These are phyloP conservation scores for Bacidia rubella DNA, from an alignment of 495 filamentous ascomycete genomes.

Conservation along the genomic window DNA sequence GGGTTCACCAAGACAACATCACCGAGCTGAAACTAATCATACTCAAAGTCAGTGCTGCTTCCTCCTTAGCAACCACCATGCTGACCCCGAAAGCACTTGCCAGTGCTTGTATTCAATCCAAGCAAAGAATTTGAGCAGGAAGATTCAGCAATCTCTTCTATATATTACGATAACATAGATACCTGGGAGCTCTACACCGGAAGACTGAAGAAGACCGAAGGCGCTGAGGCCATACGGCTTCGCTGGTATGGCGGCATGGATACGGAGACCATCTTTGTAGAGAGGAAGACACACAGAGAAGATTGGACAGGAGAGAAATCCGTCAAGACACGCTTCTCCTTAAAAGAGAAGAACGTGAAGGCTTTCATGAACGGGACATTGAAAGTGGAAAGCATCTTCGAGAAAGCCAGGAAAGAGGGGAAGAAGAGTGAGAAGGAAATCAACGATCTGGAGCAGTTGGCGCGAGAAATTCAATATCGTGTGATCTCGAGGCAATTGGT, in stretches of 20 bases:
- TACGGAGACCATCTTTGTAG: constrained; percentile 86
- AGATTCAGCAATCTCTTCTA: constrained; percentile 91
- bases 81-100: constrained; percentile 52
- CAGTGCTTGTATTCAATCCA: constrained; percentile 92
- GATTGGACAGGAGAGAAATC: constrained; percentile 99
- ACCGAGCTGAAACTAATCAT: constrained; percentile 96
- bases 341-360: constrained; percentile 97
- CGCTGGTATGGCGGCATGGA: constrained; percentile 98
- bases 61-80: background rate
- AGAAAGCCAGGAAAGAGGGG: constrained; percentile 85
- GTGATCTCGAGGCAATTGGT: constrained; percentile 69
- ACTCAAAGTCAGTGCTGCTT: constrained; percentile 46
- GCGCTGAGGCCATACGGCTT: constrained; percentile 89
- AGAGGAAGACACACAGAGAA: constrained; percentile 95
- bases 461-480: constrained; percentile 85
- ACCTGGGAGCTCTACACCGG: constrained; percentile 90
- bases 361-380: constrained; percentile 69
- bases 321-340: constrained; percentile 86
- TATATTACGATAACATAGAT: constrained; percentile 92
- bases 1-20: constrained; percentile 98
- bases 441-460: constrained; percentile 76
- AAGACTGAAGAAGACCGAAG: constrained; percentile 92
- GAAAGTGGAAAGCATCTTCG: constrained; percentile 71
- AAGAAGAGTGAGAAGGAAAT: constrained; percentile 88
- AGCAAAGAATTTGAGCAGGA: constrained; percentile 88